Base-by-base conservation (phyloP, 2,329 filamentous ascomycete species). In the Sporothrix mexicana region DNA sequence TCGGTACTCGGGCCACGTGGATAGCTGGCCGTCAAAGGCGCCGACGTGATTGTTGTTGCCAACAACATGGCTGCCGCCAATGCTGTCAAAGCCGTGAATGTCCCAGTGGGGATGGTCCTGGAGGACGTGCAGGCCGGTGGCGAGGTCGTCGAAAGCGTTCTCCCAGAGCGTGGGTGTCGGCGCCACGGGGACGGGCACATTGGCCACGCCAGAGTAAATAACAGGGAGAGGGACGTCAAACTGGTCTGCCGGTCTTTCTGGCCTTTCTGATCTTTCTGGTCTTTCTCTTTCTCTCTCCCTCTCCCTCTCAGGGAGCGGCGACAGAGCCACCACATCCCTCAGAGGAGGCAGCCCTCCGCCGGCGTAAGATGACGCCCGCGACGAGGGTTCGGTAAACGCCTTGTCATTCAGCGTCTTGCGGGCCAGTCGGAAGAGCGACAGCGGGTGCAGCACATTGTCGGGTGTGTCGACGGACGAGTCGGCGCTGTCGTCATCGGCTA, bases 1-100 rank as follows among this genome's bases (percentile, higher is more conserved):
- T n/a, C 47, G 20, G 86, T 43, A 73, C 68, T 30, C 75, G 75
- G 12, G 55, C 76, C 45, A 67, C 51, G 51, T 68, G 61, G 23
- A 17, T 8, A 70, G 55, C n/a, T 13, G 20, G n/a, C n/a, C 49
- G 41, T 70, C 68, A 61, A 70, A 70, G 15, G 43, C 55, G 59
- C n/a, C 36, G 57, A 5, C 36, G 8, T n/a, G 9, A n/a, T 20
- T 43, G 0, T 15, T 12, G 15, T 36, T n/a, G 3, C 15, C n/a
- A 8, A 10, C 3, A 17, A 20, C n/a, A 36, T 17, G 25, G 3
- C 12, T 64, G 57, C 23, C 12, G 67, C 23, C 47, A 3, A 61
- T 70, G 6, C 62, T 43, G 9, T 64, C 69, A 15, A 64, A 53
- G 4, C 69, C 69, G 69, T 41, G 23, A n/a, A 71, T 41, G 45